A percentile compares a stretch with the other conserved stretches of the same genome.
Conservation (phyloP, 768 basidiomycete genomes). For the Lactarius hatsudake region DNA sequence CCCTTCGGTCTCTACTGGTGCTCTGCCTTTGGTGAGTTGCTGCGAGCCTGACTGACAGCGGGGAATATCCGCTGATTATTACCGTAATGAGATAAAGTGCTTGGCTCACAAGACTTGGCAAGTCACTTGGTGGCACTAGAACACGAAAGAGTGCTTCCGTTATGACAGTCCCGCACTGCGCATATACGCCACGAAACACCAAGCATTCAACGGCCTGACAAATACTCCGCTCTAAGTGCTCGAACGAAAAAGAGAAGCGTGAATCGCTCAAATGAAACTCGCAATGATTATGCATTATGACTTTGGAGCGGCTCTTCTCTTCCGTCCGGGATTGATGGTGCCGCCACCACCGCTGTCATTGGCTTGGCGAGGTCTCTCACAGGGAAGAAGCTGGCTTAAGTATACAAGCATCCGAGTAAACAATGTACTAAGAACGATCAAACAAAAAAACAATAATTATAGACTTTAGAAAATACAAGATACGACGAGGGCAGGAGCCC, state of each 20-base stretch:
- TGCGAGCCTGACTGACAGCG: neutral
- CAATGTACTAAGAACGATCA: neutral
- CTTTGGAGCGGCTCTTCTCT: neutral
- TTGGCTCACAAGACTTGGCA: neutral
- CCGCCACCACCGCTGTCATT: neutral
- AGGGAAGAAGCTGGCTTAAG: neutral
- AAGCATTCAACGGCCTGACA: slow-evolving; percentile 1
- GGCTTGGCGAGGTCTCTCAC: neutral
- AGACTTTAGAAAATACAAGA: slow-evolving; percentile 15
- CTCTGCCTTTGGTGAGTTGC: neutral
- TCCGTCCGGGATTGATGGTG: neutral
- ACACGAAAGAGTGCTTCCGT: neutral
- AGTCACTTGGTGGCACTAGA: neutral
- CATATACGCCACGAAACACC: neutral
- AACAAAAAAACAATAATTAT: slow-evolving; percentile 4
- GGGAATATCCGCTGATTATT: neutral
- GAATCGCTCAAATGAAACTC: neutral
- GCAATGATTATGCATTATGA: neutral
- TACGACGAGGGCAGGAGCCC: slow-evolving; percentile 6
- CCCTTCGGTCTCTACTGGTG: neutral
- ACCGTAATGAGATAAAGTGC: neutral
- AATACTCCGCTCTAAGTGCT: neutral
- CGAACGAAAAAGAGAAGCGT: neutral
- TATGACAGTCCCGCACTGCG: neutral
- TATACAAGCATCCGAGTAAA: neutral